phyloP scores from a whole-genome alignment of 2,329 filamentous ascomycete species.

The Trichothecium roseum region DNA sequence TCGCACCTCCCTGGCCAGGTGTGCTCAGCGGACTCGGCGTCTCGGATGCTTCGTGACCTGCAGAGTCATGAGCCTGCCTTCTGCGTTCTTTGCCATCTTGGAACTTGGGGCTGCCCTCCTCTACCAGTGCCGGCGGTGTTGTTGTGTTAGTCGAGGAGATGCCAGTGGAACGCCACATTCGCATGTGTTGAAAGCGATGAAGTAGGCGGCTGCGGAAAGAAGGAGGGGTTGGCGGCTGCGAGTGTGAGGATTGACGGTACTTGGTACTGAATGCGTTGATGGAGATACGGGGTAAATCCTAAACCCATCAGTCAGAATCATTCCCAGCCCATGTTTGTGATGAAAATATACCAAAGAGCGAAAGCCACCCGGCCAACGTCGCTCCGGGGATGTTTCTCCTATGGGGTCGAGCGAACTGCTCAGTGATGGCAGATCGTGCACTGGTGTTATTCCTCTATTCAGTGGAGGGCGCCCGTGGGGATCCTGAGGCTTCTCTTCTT shows the following conservation, averaged over 20 bases:
- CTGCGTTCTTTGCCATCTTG: conserved; percentile 18
- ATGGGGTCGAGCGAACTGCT: too few species aligned
- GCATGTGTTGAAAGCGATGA: conserved; percentile 12
- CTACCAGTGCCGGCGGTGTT: background rate
- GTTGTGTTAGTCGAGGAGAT: conserved; percentile 7
- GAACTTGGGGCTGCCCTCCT: conserved; percentile 5
- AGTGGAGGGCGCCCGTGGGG: too few species aligned
- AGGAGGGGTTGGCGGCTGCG: conserved; percentile 14
- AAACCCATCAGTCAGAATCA: too few species aligned
- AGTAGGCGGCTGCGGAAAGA: conserved; percentile 13
- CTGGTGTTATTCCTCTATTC: too few species aligned
- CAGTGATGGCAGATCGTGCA: too few species aligned
- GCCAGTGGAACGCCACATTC: conserved; percentile 14
- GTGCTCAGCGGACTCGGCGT: conserved; percentile 10
- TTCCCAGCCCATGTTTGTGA: too few species aligned
- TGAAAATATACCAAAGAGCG: too few species aligned
- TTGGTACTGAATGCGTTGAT: too few species aligned
- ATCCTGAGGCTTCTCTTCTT: too few species aligned
- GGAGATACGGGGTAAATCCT: too few species aligned
- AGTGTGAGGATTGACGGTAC: conserved; percentile 9
- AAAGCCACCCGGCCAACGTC: too few species aligned
- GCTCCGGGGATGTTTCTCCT: too few species aligned
- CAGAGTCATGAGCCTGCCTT: conserved; percentile 17
- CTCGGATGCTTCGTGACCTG: conserved; percentile 12
- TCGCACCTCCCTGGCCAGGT: conserved; percentile 10